Percentiles rank a stretch among this genome's conserved stretches.
phyloP scores from a whole-genome alignment of 805 yeast genomes.

The Kodamaea hsintzibuensis region DNA sequence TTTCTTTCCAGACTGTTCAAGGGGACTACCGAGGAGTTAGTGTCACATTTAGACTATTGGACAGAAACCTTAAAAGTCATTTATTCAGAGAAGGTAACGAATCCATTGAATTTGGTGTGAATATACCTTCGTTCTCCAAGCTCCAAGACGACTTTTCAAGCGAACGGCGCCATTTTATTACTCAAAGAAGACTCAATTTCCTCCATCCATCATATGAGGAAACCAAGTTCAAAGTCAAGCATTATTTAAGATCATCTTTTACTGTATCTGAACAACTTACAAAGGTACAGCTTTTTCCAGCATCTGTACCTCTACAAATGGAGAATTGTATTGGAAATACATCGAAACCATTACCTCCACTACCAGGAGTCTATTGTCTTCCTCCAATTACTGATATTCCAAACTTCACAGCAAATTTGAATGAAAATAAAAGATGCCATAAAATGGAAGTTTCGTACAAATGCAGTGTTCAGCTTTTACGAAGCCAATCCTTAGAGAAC shows the following conservation, averaged over 20 bases:
- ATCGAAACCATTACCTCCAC: not conserved
- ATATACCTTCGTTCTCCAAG: not conserved
- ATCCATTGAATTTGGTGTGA: not conserved
- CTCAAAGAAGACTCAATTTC: not conserved
- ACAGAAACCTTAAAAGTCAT: not conserved
- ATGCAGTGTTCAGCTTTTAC: not conserved
- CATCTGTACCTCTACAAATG: not conserved
- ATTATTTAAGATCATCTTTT: not conserved
- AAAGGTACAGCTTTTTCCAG: not conserved
- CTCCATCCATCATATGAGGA: conserved; percentile 21
- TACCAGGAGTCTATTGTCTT: not conserved
- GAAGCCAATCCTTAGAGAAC: not conserved
- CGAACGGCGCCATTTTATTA: not conserved
- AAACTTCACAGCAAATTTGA: not conserved
- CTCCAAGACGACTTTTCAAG: conserved; percentile 6
- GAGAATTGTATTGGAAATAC: not conserved
- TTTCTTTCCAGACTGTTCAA: conserved; percentile 2
- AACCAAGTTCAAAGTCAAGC: conserved; percentile 22
- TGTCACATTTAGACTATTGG: not conserved
- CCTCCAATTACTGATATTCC: not conserved
- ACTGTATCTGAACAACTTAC: not conserved
- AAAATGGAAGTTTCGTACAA: not conserved
- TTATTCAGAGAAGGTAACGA: not conserved
- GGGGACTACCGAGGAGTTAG: not conserved
- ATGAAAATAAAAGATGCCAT: not conserved